phyloP scores from a whole-genome alignment of 805 yeast species.

The Saturnispora dispora region DNA sequence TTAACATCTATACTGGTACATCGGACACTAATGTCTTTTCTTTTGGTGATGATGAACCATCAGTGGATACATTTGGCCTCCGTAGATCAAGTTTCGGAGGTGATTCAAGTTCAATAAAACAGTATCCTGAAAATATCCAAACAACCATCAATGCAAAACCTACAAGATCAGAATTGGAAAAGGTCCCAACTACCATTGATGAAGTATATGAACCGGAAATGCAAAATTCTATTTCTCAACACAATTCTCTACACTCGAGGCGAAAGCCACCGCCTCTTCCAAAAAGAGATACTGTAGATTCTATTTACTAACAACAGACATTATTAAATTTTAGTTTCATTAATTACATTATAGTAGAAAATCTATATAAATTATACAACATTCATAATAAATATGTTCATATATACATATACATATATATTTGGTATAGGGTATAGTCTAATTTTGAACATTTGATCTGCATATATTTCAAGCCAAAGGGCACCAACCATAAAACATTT shows the following conservation, averaged over 20 bases:
- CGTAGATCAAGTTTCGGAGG: neutral
- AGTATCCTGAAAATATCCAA: neutral
- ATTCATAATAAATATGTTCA: neutral
- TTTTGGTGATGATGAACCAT: neutral
- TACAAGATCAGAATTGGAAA: neutral
- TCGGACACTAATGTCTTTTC: constrained; percentile 6
- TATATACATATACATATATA: no score
- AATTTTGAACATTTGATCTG: neutral
- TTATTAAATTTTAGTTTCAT: no score
- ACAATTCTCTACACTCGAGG: neutral
- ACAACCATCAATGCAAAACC: neutral
- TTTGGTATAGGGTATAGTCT: neutral
- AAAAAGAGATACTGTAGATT: neutral
- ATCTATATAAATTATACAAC: neutral
- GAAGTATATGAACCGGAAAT: neutral
- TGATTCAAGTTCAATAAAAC: neutral
- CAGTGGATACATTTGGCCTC: neutral
- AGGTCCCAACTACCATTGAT: constrained; percentile 1
- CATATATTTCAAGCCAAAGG: constrained; percentile 32
- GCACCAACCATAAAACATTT: constrained; percentile 94
- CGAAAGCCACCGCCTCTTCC: constrained; percentile 5
- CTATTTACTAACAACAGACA: neutral
- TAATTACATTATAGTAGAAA: no score
- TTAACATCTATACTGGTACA: constrained; percentile 6
- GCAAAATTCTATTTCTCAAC: neutral